These are phyloP conservation scores for Cystoisospora suis DNA, from an alignment of 169 alveolate species.

Conservation along the genomic window DNA sequence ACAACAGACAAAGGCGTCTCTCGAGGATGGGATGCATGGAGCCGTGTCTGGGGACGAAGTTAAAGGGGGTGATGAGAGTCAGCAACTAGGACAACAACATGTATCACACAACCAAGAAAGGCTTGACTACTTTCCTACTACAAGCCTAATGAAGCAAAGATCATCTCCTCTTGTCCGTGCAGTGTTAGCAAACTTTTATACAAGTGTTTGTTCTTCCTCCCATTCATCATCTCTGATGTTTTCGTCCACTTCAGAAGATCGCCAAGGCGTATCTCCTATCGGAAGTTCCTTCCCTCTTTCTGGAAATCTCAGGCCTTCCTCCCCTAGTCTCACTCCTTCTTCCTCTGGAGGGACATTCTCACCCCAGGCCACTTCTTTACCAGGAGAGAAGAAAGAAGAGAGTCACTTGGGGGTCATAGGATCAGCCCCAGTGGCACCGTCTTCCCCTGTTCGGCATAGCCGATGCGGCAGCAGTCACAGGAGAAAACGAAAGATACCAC, in stretches of 20 bases:
- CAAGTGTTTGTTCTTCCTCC: not conserved
- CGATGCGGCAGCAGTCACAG: too few species aligned
- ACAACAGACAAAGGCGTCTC: not conserved
- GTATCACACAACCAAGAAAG: not conserved
- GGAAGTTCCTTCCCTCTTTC: not conserved
- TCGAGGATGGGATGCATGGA: not conserved
- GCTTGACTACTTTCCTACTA: not conserved
- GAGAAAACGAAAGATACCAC: too few species aligned
- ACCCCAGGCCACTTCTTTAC: not conserved
- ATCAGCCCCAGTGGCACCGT: too few species aligned
- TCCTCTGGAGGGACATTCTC: not conserved
- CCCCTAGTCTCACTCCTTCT: not conserved
- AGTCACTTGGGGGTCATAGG: too few species aligned
- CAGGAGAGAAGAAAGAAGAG: not conserved
- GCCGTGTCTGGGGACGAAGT: not conserved
- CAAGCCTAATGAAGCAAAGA: not conserved
- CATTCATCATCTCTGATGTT: not conserved
- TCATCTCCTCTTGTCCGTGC: slow-evolving; percentile 8
- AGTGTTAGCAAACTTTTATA: not conserved
- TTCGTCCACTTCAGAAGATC: not conserved
- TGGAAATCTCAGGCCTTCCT: not conserved
- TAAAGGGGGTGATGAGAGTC: not conserved
- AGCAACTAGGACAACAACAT: not conserved
- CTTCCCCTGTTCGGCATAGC: too few species aligned
- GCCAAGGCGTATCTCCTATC: not conserved